Evolutionary conservation across 2,329 filamentous ascomycete genomes (phyloP).

Genomic region (Phoma sp.): DNA sequence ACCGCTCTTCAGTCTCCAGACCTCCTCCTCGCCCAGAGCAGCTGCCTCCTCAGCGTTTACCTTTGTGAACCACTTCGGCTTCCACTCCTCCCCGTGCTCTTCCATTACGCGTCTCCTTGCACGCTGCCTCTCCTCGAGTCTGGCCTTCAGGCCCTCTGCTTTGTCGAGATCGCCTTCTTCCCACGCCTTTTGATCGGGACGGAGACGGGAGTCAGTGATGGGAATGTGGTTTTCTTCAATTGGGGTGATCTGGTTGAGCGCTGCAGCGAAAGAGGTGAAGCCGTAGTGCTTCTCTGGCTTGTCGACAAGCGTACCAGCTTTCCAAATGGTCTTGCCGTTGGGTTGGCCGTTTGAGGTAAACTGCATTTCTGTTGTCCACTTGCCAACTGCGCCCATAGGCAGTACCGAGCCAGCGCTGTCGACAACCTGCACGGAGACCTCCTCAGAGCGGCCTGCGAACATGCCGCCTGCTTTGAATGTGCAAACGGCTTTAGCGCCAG

Average conservation of each 20-base stretch:
- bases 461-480: conserved; percentile 96
- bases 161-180: conserved; percentile 82
- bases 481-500: conserved; percentile 80
- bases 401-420: conserved; percentile 69
- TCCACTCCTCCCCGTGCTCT: conserved; percentile 72
- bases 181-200: conserved; percentile 85
- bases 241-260: conserved; percentile 84
- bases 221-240: conserved; percentile 78
- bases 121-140: conserved; percentile 85
- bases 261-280: conserved; percentile 82
- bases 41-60: conserved; percentile 52
- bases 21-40: conserved; percentile 50
- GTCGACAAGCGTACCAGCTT: conserved; percentile 75
- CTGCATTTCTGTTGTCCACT: conserved; percentile 79
- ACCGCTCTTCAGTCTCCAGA: conserved; percentile 72
- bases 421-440: conserved; percentile 78
- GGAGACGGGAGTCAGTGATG: conserved; percentile 79
- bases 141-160: conserved; percentile 82
- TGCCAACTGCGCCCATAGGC: conserved; percentile 74
- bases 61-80: conserved; percentile 83
- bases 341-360: conserved; percentile 67
- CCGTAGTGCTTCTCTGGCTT: conserved; percentile 83
- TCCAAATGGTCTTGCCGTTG: conserved; percentile 76
- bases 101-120: conserved; percentile 76
- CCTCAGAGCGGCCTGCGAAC: conserved; percentile 94